Conservation (phyloP, 2,329 filamentous ascomycete species). For the Orbilia blumenaviensis region DNA sequence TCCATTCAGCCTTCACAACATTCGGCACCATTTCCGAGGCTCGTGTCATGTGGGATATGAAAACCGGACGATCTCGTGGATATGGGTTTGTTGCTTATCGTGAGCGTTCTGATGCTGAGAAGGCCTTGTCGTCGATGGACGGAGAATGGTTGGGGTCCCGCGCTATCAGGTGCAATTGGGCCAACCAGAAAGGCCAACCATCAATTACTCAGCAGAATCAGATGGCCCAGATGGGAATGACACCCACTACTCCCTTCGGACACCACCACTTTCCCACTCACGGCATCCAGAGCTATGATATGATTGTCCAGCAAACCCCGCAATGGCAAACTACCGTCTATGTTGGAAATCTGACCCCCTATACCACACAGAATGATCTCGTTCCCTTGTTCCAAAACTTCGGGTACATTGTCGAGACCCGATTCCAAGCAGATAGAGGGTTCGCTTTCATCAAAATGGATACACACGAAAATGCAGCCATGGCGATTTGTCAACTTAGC, state of each 20-base stretch:
- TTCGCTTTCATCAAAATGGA: conserved; percentile 99
- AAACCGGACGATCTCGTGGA: conserved; percentile 94
- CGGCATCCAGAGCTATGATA: conserved; percentile 95
- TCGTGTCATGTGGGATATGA: conserved; percentile 99
- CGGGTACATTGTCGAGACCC: conserved; percentile 94
- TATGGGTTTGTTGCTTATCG: conserved; percentile 99
- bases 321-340: conserved; percentile 99
- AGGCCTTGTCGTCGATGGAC: conserved; percentile 96
- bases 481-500: conserved; percentile 97
- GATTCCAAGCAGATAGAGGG: conserved; percentile 96
- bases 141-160: conserved; percentile 98
- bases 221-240: conserved; percentile 98
- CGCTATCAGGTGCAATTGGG: conserved; percentile 99
- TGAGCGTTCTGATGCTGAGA: conserved; percentile 91
- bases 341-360: conserved; percentile 95
- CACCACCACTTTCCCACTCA: conserved; percentile 98
- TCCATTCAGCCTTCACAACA: conserved; percentile 91
- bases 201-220: conserved; percentile 98
- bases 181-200: conserved; percentile 99
- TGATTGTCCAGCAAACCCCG: conserved; percentile 93
- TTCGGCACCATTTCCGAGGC: conserved; percentile 97
- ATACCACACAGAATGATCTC: conserved; percentile 94
- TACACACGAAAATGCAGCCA: conserved; percentile 94
- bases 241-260: conserved; percentile 92
- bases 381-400: conserved; percentile 99